Conservation (phyloP, 2,329 filamentous ascomycete species). For the Cladosporium sp. region DNA sequence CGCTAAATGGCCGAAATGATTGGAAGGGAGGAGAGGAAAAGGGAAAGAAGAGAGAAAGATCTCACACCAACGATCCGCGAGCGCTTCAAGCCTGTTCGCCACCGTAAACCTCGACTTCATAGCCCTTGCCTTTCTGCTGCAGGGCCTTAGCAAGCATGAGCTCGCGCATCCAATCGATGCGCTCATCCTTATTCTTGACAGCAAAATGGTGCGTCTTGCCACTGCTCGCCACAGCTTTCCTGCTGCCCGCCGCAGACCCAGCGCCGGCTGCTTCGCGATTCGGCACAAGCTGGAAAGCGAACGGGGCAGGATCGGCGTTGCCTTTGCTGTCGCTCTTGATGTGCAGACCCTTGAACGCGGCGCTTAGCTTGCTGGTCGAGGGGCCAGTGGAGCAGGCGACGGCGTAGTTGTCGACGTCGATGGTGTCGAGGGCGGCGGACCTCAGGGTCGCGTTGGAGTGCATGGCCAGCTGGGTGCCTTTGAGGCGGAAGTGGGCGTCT, state of each 20-base stretch:
- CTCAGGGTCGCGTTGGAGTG: conserved; percentile 52
- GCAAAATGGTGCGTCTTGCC: conserved; percentile 93
- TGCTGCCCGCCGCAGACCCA: conserved; percentile 4
- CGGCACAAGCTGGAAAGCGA: conserved; percentile 81
- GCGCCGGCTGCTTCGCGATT: conserved; percentile 44
- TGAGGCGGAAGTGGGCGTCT: conserved; percentile 83
- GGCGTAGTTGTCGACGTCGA: conserved; percentile 85
- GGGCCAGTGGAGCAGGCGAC: conserved; percentile 77
- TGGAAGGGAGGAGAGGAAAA: neutral
- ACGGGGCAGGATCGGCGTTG: conserved; percentile 52
- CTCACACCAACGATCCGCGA: neutral
- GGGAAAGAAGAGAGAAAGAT: neutral
- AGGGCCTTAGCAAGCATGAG: conserved; percentile 85
- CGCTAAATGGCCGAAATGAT: neutral
- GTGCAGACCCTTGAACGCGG: conserved; percentile 76
- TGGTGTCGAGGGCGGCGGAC: conserved; percentile 69
- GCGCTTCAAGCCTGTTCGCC: conserved; percentile 5
- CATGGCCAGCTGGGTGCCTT: conserved; percentile 59
- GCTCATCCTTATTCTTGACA: conserved; percentile 77
- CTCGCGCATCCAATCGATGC: conserved; percentile 97
- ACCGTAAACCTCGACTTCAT: conserved; percentile 77
- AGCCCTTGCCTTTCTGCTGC: conserved; percentile 78
- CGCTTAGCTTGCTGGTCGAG: conserved; percentile 74
- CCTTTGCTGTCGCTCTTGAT: conserved; percentile 46
- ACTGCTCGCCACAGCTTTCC: conserved; percentile 39